Evolutionary conservation across 2,329 filamentous ascomycete genomes (phyloP).

Genomic region (Hansfordia pulvinata): DNA sequence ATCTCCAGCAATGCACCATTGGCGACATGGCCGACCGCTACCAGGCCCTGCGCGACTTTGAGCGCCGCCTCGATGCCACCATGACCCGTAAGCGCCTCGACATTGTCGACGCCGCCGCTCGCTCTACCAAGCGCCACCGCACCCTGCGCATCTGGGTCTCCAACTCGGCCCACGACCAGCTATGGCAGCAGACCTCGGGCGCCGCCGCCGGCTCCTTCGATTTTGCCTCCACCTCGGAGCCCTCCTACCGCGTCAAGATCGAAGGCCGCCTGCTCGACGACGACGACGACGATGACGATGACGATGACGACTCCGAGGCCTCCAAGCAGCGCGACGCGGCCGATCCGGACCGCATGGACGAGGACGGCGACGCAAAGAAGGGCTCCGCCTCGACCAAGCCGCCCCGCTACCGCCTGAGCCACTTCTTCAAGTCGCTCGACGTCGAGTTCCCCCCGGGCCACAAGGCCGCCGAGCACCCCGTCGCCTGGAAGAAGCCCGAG

Average conservation of each 20-base stretch:
- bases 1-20: conserved; percentile 68
- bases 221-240: conserved; percentile 63
- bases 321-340: conserved; percentile 30
- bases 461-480: conserved; percentile 38
- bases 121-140: conserved; percentile 50
- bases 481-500: conserved; percentile 82
- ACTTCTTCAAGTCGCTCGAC: conserved; percentile 71
- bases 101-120: conserved; percentile 48
- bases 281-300: conserved; percentile 33
- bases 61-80: conserved; percentile 78
- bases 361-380: conserved; percentile 30
- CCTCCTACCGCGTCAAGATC: conserved; percentile 82
- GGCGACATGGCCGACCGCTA: conserved; percentile 76
- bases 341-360: conserved; percentile 44
- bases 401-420: conserved; percentile 48
- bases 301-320: conserved; percentile 33
- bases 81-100: conserved; percentile 93
- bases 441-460: conserved; percentile 58
- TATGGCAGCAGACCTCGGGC: conserved; percentile 69
- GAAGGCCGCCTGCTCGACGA: conserved; percentile 75
- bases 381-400: conserved; percentile 22
- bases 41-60: conserved; percentile 69
- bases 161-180: conserved; percentile 88
- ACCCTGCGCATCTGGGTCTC: conserved; percentile 89
- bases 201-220: conserved; percentile 67